Conservation (phyloP, 1,139 yeast species). For the Debaryomyces subglobosus region DNA sequence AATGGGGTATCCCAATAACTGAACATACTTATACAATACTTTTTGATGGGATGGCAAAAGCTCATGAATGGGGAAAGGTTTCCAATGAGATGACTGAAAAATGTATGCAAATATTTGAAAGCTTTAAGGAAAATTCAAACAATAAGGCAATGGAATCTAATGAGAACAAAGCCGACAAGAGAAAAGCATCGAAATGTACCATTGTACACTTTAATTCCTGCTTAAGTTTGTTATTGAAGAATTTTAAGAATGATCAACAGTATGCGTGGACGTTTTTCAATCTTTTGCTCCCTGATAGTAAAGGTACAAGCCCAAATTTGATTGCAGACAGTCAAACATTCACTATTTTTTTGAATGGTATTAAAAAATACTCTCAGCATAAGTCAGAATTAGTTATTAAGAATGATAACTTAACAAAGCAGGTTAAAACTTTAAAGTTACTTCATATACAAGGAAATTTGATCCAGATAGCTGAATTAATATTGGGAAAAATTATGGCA, state of each 20-base stretch:
- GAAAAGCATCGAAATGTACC: constrained; percentile 19
- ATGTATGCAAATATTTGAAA: constrained; percentile 29
- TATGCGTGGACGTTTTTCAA: constrained; percentile 47
- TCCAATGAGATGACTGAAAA: constrained; percentile 24
- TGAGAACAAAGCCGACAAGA: constrained; percentile 2
- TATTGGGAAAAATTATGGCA: constrained; percentile 29
- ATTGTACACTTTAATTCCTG: constrained; percentile 44
- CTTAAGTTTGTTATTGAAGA: constrained; percentile 37
- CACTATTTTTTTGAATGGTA: constrained; percentile 44
- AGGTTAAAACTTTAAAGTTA: constrained; percentile 26
- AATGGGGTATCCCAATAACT: constrained; percentile 59
- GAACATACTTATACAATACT: constrained; percentile 58
- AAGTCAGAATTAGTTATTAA: constrained; percentile 21
- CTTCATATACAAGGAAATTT: constrained; percentile 34
- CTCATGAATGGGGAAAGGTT: constrained; percentile 39
- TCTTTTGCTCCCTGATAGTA: constrained; percentile 23
- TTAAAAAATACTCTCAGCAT: constrained; percentile 26
- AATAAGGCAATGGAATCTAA: not conserved
- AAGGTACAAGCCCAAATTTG: constrained; percentile 19
- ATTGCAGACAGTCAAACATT: constrained; percentile 42
- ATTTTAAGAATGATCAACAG: constrained; percentile 35
- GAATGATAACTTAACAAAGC: constrained; percentile 19
- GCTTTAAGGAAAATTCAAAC: constrained; percentile 10
- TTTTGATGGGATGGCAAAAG: constrained; percentile 58
- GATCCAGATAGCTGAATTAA: constrained; percentile 30